Base-by-base conservation (phyloP, 2,329 filamentous ascomycete genomes). In the Penicillium sp. region DNA sequence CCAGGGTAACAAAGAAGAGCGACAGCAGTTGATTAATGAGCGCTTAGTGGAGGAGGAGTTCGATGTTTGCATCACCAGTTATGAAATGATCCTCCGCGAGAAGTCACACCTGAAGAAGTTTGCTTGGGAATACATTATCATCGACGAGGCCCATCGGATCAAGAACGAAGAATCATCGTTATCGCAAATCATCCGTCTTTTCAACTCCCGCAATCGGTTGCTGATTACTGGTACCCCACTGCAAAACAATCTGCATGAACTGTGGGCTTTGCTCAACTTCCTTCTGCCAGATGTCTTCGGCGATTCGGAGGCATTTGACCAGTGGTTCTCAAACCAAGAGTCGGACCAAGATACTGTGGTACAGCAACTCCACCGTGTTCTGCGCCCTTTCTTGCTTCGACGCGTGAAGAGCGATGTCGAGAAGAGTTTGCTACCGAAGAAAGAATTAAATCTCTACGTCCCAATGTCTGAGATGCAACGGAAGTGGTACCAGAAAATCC, bases 391-490 rank as follows among this genome's bases (percentile, higher is more conserved):
- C 80, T 78, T 99, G 68, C 84, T 99, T 40, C 91, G 94, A 59
- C 90, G 94, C 75, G 94, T 99, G 67, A 99, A 99, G 82, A 90
- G 86, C 61, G 94, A 99, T 73, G 94, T 99, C 5, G 94, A 99
- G 74, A 99, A 99, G 83, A 97, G 93, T 70, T 79, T 99, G 59
- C 77, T 97, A 50, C 94, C 94, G 2, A 99, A 99, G 81, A 97
- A 97, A 75, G 94, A 99, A 73, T 80, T 97, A 69, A 99, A 99
- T 63, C 77, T 99, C 28, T 99, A 97, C 70, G 88, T 99, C 63
- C 94, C 93, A 63, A 97, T 99, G 93, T 92, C 94, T 0, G 92
- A 97, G 55, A 99, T 99, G 94, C 94, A 99, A 73, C 85, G 97
- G 64, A 96, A 94, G 71, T 99, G 94, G 93, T 99, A 99, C 71